Evolutionary conservation across 1,284 basidiomycete species (phyloP), one percentile per base, ranked within the genome.

Genomic region (Polyporus tsugae): DNA sequence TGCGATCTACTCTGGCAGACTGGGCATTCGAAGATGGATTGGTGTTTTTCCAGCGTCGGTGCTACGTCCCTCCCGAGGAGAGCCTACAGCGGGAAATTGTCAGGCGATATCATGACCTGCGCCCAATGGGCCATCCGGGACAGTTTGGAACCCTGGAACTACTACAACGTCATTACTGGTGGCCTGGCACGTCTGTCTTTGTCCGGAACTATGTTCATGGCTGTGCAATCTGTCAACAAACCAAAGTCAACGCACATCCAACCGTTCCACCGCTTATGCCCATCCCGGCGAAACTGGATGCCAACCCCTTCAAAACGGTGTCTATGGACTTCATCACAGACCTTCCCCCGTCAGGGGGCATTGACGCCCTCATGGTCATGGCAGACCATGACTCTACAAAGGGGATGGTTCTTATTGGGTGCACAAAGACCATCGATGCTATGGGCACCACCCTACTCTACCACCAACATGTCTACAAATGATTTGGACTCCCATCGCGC

Each of bases 251-350:
- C 25, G 60, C 49, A 1, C 66, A 69, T n/a, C 71, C 65, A 0
- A 62, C 55, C n/a, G 64, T 6, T 0, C 60, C 66, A 5, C 62
- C 66, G 22, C 29, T 70, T 1, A 19, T 33, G 1, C 65, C 62
- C 6, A 71, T 68, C 11, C 49, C 63, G 7, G 29, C 33, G 0
- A 17, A 6, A 19, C 57, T 15, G 6, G 38, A 36, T 46, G 33
- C 44, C 1, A 13, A 33, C 4, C 69, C 61, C 2, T 69, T 64
- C 33, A 39, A 65, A 29, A 66, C 73, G 2, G 74, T 82, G 9
- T 76, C 77, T 0, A 72, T 80, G 15, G 80, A 84, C 65, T 76
- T 83, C 64, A 82, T 85, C 65, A 75, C 74, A 0, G 71, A 77
- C 6, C 74, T 85, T 0, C 83, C 81, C 0, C 49, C 66, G 4